Percentiles rank a stretch among this genome's conserved stretches.
These are phyloP conservation scores for Botryotinia calthae DNA, from an alignment of 2,329 filamentous ascomycete species.

Conservation along the genomic window DNA sequence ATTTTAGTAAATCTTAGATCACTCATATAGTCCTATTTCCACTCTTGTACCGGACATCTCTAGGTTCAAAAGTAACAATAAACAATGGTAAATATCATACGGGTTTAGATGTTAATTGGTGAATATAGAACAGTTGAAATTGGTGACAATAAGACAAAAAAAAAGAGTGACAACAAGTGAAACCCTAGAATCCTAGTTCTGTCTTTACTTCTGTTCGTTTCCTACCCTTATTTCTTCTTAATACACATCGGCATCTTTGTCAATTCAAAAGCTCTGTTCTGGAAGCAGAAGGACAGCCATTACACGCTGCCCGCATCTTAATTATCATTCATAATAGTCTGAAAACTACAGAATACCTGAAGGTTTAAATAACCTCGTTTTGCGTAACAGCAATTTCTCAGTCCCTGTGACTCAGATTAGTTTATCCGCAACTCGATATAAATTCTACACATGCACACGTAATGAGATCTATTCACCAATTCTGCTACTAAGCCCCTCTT, in stretches of 20 bases:
- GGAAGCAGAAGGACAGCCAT: neutral
- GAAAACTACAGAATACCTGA: neutral
- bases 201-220: neutral
- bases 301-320: neutral
- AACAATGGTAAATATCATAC: neutral
- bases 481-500: rapidly evolving
- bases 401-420: neutral
- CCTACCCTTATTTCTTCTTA: neutral
- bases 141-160: neutral
- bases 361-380: neutral
- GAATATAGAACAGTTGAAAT: neutral
- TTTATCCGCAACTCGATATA: neutral
- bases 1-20: neutral
- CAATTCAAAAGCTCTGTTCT: neutral
- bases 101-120: rapidly evolving
- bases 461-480: neutral
- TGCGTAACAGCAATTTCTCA: neutral
- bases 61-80: neutral
- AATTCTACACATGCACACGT: neutral
- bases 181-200: neutral
- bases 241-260: neutral
- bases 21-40: rapidly evolving
- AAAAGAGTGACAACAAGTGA: neutral
- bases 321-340: neutral
- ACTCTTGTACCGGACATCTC: neutral